A percentile compares a stretch with the other conserved stretches of the same genome.
Conservation (phyloP, 441 rosid genomes). For the Croton laevigatus region DNA sequence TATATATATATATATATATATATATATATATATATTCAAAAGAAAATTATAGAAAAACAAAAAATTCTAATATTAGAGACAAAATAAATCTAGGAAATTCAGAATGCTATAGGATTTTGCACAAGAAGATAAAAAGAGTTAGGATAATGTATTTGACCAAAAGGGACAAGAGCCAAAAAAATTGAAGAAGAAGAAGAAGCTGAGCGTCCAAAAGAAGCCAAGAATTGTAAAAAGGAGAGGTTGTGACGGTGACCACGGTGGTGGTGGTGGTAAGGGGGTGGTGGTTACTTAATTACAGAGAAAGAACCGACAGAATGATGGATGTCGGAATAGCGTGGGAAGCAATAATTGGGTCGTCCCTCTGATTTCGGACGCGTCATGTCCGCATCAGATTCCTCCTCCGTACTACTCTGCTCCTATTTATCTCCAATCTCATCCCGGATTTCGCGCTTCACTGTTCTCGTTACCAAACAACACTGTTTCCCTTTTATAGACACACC, state of each 20-base stretch:
- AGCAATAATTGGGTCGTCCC: conserved; percentile 50
- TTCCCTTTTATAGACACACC: conserved; percentile 8
- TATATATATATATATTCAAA: too few species aligned
- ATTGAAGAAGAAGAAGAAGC: conserved; percentile 15
- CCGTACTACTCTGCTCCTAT: conserved; percentile 21
- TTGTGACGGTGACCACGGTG: not conserved
- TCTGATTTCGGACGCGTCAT: conserved; percentile 60
- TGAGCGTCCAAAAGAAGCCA: not conserved
- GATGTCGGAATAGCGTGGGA: conserved; percentile 63
- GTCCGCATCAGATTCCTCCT: conserved; percentile 61
- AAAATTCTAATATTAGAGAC: too few species aligned
- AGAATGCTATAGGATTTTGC: too few species aligned
- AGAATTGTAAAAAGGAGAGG: not conserved
- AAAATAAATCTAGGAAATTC: too few species aligned
- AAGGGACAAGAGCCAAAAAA: not conserved
- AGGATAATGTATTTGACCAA: too few species aligned
- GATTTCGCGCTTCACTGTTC: conserved; percentile 51
- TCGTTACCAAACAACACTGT: conserved; percentile 16
- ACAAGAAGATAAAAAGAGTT: too few species aligned
- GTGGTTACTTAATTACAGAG: conserved; percentile 4
- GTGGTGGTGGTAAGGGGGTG: not conserved
- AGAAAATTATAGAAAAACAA: too few species aligned
- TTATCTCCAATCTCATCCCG: conserved; percentile 37
- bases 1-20: too few species aligned
- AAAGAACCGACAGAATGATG: conserved; percentile 48